Evolutionary conservation across 768 basidiomycete species (phyloP).

Genomic region (Lactarius akahatsu): DNA sequence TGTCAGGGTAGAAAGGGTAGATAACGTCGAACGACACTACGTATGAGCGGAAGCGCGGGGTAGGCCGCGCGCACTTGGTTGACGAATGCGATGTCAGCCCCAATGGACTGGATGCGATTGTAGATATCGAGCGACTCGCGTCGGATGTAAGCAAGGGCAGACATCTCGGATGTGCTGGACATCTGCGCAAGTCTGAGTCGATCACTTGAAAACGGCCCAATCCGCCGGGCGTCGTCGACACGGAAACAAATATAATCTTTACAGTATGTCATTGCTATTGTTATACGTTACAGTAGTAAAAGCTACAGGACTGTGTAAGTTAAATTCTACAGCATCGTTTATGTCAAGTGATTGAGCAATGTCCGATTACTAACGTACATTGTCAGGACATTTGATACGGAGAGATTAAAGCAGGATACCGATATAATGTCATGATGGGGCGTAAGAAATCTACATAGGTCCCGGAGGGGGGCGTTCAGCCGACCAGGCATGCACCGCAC

Average conservation of each 20-base stretch:
- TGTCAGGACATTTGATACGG: background rate
- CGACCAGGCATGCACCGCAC: slow-evolving; percentile 28
- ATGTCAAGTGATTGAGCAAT: background rate
- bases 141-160: slow-evolving; percentile 52
- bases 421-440: background rate
- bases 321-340: background rate
- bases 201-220: background rate
- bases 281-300: background rate
- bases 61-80: slow-evolving; percentile 49
- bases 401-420: background rate
- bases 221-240: background rate
- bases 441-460: background rate
- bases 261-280: background rate
- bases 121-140: slow-evolving; percentile 75
- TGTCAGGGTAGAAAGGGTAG: background rate
- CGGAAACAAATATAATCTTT: background rate
- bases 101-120: slow-evolving; percentile 86
- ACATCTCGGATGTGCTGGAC: slow-evolving; percentile 13
- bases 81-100: slow-evolving; percentile 74
- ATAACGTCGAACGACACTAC: slow-evolving; percentile 39
- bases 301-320: background rate
- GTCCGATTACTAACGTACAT: background rate
- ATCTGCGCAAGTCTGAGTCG: background rate
- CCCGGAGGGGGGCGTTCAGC: slow-evolving; percentile 18
- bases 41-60: slow-evolving; percentile 53